These are phyloP conservation scores for Gymnopilus dilepis DNA, from an alignment of 768 basidiomycete genomes.

Conservation along the genomic window DNA sequence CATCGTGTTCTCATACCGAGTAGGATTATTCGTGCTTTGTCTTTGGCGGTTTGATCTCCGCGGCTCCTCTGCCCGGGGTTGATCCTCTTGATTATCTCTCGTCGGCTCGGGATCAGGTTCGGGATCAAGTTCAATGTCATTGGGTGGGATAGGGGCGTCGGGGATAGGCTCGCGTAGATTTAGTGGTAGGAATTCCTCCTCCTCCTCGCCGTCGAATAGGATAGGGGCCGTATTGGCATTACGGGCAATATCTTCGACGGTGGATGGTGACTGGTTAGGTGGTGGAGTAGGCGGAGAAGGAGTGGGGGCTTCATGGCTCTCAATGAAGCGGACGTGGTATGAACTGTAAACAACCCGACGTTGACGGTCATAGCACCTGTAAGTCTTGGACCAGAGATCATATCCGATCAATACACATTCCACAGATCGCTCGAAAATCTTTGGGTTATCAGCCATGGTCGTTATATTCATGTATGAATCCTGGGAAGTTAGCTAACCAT, in stretches of 20 bases:
- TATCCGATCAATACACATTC: conserved; percentile 29
- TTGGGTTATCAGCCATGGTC: too few species aligned
- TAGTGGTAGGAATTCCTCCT: not conserved
- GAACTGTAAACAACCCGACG: conserved; percentile 17
- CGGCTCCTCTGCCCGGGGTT: not conserved
- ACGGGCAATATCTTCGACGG: not conserved
- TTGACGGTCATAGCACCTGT: conserved; percentile 20
- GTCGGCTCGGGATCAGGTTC: not conserved
- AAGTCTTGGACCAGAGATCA: conserved; percentile 19
- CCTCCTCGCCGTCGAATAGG: not conserved
- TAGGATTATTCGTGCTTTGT: not conserved
- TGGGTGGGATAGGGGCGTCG: not conserved
- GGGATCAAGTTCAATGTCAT: not conserved
- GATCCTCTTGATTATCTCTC: not conserved
- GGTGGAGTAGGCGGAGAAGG: not conserved
- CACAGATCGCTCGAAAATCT: conserved; percentile 27
- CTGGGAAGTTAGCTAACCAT: too few species aligned
- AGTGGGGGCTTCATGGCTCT: not conserved
- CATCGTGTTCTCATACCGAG: not conserved
- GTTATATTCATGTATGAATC: too few species aligned
- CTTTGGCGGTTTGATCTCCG: not conserved
- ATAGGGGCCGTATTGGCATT: not conserved
- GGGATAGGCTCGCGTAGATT: not conserved
- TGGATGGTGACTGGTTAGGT: not conserved
- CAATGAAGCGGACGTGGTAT: conserved; percentile 17